A percentile compares a stretch with the other conserved stretches of the same genome.
Conservation (phyloP, 2,329 filamentous ascomycete species). For the Pseudocercospora musae region DNA sequence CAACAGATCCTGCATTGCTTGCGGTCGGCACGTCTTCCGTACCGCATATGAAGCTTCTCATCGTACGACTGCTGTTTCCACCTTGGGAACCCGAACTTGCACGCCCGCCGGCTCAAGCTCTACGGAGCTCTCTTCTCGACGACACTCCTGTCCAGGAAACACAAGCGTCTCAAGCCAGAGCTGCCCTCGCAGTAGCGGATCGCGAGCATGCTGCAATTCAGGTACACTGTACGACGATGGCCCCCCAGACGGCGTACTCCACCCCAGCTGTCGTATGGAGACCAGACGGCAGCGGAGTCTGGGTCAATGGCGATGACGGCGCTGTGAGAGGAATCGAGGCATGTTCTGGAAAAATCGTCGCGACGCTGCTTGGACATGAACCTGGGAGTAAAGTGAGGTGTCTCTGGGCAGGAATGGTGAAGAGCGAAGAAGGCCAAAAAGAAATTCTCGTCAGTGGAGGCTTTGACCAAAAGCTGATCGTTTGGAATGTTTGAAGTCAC, state of each 20-base stretch:
- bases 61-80: conserved; percentile 57
- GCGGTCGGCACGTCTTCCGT: conserved; percentile 60
- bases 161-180: conserved; percentile 53
- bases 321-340: conserved; percentile 58
- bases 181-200: conserved; percentile 51
- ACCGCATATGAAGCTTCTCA: conserved; percentile 61
- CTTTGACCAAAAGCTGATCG: conserved; percentile 60
- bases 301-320: conserved; percentile 65
- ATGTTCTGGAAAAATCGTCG: conserved; percentile 55
- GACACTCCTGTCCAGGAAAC: conserved; percentile 32
- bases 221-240: conserved; percentile 57
- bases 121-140: conserved; percentile 27
- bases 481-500: conserved; percentile 46
- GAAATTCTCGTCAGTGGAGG: conserved; percentile 62
- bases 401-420: conserved; percentile 53
- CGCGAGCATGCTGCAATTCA: conserved; percentile 59
- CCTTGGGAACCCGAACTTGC: conserved; percentile 21
- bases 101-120: conserved; percentile 8
- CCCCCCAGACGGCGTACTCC: conserved; percentile 63
- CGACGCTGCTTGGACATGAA: conserved; percentile 53
- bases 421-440: conserved; percentile 29
- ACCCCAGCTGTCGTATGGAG: conserved; percentile 62
- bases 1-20: conserved; percentile 52
- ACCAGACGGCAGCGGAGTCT: conserved; percentile 59
- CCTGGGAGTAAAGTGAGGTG: conserved; percentile 57